These are phyloP conservation scores for Chenopodium quinoa DNA, from an alignment of 148 eudicot genomes.

Conservation along the genomic window DNA sequence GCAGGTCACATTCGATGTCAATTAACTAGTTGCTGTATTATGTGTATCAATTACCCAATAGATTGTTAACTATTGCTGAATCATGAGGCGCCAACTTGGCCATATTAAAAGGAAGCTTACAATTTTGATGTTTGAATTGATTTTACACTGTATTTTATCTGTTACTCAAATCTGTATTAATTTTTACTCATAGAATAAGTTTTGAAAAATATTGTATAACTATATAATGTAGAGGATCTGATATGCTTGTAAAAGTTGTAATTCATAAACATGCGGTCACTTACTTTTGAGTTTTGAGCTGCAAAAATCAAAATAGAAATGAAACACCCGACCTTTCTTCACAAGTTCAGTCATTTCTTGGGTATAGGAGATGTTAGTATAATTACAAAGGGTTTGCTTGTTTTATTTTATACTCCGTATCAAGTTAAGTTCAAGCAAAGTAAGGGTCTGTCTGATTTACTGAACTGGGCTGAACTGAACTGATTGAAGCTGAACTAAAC, in stretches of 20 bases:
- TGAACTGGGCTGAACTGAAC: too few relatives aligned
- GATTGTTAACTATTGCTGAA: conserved; percentile 8
- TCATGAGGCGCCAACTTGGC: conserved; percentile 10
- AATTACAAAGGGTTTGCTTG: too few relatives aligned
- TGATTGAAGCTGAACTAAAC: too few relatives aligned
- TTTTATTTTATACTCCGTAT: too few relatives aligned
- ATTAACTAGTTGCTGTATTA: conserved; percentile 5
- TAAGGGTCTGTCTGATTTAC: too few relatives aligned
- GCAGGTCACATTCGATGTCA: conserved; percentile 17
- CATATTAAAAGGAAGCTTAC: conserved; percentile 10
- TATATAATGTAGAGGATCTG: neutral
- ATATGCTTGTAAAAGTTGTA: neutral
- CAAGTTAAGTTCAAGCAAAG: too few relatives aligned
- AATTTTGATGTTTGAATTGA: conserved; percentile 11
- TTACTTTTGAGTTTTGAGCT: neutral
- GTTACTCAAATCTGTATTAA: conserved; percentile 5
- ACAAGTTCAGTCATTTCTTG: too few relatives aligned
- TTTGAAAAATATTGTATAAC: neutral
- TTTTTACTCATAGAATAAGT: conserved; percentile 11
- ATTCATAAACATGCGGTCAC: neutral
- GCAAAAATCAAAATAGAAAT: neutral
- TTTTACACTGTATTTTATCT: neutral
- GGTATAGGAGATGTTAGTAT: too few relatives aligned
- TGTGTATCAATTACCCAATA: conserved; percentile 6
- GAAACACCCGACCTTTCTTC: neutral